Base-by-base conservation (phyloP, 2,329 filamentous ascomycete genomes). In the Ascochyta koolunga region DNA sequence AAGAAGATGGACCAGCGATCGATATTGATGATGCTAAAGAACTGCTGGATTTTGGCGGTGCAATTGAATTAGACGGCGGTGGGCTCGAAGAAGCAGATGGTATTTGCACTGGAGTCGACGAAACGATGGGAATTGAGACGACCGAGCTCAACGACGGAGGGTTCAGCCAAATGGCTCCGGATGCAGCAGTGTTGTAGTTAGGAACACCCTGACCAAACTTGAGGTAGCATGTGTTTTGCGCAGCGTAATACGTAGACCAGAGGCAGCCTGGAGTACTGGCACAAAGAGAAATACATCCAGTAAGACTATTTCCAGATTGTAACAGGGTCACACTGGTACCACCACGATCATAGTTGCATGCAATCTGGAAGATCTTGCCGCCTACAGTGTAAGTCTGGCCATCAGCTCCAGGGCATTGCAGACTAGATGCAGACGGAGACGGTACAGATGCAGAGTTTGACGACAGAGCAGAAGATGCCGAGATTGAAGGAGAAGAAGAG, bases 231-330 rank as follows among this genome's bases (percentile, higher is more conserved):
- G 8, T 2, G 21, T 37, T n/a, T 27, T 4, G 22, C 1, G 3
- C 15, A 37, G 42, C 32, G 29, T 18, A 45, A 22, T 45, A 45
- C 5, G 42, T 45, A 13, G 42, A 36, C 42, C 42, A 45, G 8
- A 36, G 4, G 22, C 42, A 45, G 42, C 16, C 42, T 13, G 36
- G 18, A 21, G 42, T 45, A 5, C 36, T 27, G 10, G 42, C 42
- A 29, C 42, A 45, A 9, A 45, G 32, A 5, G 21, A 36, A 9
- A 45, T 29, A 13, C 42, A 45, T 5, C 42, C 42, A 37, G 32
- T 19, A 5, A 45, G 22, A 9, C 32, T 21, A 10, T 31, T 21
- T 1, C 42, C 32, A 16, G 32, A 21, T n/a, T 45, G 32, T 15
- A 45, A 37, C n/a, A 18, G 32, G 11, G 21, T 21, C 15, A 15